Percentiles rank a stretch among this genome's conserved stretches.
These are phyloP conservation scores for Spergularia azorica DNA, from an alignment of 179 eudicot genomes.

Conservation along the genomic window DNA sequence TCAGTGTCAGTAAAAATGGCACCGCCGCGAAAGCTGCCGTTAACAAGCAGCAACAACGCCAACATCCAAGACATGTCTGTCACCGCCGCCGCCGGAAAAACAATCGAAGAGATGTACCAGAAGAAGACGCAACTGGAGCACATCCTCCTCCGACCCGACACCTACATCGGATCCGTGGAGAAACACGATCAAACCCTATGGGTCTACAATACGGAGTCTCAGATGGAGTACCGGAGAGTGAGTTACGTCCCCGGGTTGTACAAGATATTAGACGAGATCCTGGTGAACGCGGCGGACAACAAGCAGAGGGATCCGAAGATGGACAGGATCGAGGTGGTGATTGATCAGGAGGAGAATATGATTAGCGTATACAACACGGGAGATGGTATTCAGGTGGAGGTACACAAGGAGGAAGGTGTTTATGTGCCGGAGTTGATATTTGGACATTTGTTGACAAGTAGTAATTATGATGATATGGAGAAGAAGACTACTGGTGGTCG, in stretches of 20 bases:
- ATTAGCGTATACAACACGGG: conserved; percentile 78
- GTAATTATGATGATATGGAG: conserved; percentile 71
- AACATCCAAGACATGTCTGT: conserved; percentile 36
- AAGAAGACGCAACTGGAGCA: conserved; percentile 90
- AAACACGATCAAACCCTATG: conserved; percentile 67
- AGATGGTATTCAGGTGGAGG: conserved; percentile 85
- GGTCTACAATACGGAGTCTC: conserved; percentile 49
- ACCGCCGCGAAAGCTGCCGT: conserved; percentile 36
- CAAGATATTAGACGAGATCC: conserved; percentile 94
- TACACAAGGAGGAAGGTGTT: conserved; percentile 82
- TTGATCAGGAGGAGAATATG: conserved; percentile 48
- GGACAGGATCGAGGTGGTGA: conserved; percentile 64
- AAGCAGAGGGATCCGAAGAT: conserved; percentile 82
- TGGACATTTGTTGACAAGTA: conserved; percentile 84
- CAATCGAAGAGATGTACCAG: conserved; percentile 91
- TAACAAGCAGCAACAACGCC: conserved; percentile 53
- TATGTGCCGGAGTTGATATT: conserved; percentile 91
- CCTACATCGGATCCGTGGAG: conserved; percentile 84
- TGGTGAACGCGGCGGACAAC: conserved; percentile 91
- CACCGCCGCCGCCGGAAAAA: conserved; percentile 30
- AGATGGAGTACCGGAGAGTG: conserved; percentile 44
- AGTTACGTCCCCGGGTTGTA: conserved; percentile 80
- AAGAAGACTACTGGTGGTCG: conserved; percentile 97
- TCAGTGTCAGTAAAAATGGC: conserved; percentile 49
- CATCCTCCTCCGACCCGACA: conserved; percentile 92